phyloP scores from a whole-genome alignment of 805 yeast species.

The Saccharomycopsis schoenii region DNA sequence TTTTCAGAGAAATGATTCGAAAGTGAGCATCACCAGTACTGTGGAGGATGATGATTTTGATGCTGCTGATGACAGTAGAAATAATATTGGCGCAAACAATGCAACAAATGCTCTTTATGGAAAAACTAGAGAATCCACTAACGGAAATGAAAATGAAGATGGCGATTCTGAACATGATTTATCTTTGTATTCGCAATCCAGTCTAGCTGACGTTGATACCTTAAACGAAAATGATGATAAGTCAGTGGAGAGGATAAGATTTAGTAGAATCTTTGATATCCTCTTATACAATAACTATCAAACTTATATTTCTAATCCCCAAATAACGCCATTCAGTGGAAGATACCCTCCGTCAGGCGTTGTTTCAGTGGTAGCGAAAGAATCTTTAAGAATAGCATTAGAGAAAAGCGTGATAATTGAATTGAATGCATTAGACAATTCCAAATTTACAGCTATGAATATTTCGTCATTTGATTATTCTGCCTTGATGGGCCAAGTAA shows the following conservation, averaged over 20 bases:
- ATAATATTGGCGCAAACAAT: neutral
- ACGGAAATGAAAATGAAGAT: conserved; percentile 4
- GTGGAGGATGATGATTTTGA: conserved; percentile 6
- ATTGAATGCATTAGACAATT: conserved; percentile 28
- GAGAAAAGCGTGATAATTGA: conserved; percentile 29
- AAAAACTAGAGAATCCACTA: neutral
- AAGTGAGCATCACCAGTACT: conserved; percentile 12
- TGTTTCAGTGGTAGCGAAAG: conserved; percentile 48
- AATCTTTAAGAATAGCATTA: conserved; percentile 34
- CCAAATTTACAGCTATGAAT: conserved; percentile 13
- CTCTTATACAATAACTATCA: conserved; percentile 30
- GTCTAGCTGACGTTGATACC: conserved; percentile 8
- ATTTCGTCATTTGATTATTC: conserved; percentile 2
- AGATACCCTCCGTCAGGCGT: conserved; percentile 61
- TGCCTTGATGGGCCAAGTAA: conserved; percentile 25
- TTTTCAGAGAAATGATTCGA: conserved; percentile 5
- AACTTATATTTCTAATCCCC: conserved; percentile 43
- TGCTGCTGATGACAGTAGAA: neutral
- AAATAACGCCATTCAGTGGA: conserved; percentile 58
- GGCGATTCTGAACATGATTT: conserved; percentile 6
- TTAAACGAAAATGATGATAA: neutral
- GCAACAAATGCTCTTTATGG: neutral
- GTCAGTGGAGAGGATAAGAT: neutral
- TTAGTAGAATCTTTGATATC: conserved; percentile 12
- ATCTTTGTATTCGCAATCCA: conserved; percentile 14